phyloP scores from a whole-genome alignment of 1,139 yeast species.

The Candida sp. region DNA sequence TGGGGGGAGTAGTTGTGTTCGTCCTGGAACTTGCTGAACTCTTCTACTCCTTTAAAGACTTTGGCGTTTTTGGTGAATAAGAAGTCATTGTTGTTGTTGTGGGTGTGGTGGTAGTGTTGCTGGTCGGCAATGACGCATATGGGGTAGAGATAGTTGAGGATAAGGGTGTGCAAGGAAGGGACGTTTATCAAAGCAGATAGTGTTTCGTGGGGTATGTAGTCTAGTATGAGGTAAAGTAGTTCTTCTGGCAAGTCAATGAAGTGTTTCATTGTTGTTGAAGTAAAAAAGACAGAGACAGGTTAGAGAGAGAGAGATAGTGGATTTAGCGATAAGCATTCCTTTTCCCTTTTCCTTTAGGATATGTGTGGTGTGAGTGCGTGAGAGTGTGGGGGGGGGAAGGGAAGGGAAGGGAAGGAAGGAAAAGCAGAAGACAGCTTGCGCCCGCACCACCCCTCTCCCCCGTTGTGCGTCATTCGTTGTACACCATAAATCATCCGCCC shows the following conservation, averaged over 20 bases:
- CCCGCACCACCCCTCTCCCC: no score
- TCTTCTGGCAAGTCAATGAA: slow-evolving; percentile 10
- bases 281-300: neutral
- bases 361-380: no score
- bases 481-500: no score
- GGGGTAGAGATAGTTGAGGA: slow-evolving; percentile 8
- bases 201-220: slow-evolving; percentile 6
- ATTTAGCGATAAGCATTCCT: no score
- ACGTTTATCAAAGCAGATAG: slow-evolving; percentile 2
- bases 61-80: neutral
- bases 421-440: no score
- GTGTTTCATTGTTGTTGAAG: neutral
- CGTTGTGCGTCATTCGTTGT: no score
- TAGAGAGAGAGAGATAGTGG: neutral
- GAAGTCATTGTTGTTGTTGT: neutral
- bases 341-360: no score
- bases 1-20: slow-evolving; percentile 1
- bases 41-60: neutral
- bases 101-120: neutral
- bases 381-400: no score
- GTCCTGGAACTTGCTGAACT: neutral
- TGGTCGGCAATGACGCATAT: neutral
- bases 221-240: slow-evolving; percentile 6
- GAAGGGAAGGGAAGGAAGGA: no score
- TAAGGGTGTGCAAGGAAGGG: slow-evolving; percentile 5